Conservation (phyloP, 805 yeast genomes). For the Saturnispora zaruensis region DNA sequence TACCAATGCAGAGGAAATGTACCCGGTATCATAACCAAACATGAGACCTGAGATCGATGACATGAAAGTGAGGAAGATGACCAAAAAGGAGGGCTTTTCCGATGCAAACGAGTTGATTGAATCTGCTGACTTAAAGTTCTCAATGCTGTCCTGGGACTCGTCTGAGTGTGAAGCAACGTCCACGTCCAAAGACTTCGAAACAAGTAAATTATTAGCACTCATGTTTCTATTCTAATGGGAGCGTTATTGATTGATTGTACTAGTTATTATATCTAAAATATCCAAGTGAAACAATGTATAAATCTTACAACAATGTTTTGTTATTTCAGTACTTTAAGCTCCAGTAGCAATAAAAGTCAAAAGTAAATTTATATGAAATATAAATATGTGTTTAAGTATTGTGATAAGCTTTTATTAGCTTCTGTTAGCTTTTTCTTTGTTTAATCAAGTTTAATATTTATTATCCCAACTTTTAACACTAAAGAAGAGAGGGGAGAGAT, state of each 20-base stretch:
- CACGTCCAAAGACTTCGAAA: background rate
- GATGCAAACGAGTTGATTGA: constrained; percentile 30
- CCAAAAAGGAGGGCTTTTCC: constrained; percentile 51
- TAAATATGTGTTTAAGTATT: background rate
- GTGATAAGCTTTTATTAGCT: too few species aligned
- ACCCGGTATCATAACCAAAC: constrained; percentile 98
- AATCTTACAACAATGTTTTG: background rate
- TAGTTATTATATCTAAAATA: background rate
- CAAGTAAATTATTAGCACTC: background rate
- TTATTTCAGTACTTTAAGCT: background rate
- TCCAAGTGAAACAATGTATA: background rate
- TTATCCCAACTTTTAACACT: background rate
- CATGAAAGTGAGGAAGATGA: constrained; percentile 58
- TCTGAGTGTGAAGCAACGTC: constrained; percentile 4
- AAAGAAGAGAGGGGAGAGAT: background rate
- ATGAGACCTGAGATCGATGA: constrained; percentile 91
- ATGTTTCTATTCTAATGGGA: background rate
- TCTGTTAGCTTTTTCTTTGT: background rate
- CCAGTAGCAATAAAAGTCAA: background rate
- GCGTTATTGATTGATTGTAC: background rate
- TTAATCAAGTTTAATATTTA: background rate
- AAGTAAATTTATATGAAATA: background rate
- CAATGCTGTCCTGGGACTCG: constrained; percentile 3
- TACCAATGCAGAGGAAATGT: constrained; percentile 88
- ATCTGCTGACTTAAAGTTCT: constrained; percentile 3